Conservation (phyloP, 441 rosid species). For the Eutrema salsugineum region DNA sequence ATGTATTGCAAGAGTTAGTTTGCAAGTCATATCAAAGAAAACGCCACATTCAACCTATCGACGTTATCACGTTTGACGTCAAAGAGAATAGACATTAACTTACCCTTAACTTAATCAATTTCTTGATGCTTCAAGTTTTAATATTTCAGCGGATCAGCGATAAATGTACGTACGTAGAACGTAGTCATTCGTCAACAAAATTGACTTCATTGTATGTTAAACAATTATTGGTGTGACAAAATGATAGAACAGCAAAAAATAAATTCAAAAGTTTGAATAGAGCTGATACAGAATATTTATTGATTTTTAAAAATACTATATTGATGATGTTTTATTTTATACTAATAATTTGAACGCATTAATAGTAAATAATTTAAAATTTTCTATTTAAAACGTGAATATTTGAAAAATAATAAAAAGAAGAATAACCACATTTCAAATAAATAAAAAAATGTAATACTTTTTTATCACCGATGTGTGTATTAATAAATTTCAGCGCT, state of each 20-base stretch:
- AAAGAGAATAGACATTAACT: neutral
- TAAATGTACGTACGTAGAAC: neutral
- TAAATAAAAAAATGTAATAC: too few relatives aligned
- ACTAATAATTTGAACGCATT: too few relatives aligned
- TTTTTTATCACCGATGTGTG: neutral
- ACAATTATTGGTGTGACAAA: neutral
- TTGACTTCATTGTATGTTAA: neutral
- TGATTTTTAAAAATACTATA: neutral
- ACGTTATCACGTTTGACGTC: constrained; percentile 2
- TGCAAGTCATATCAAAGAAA: constrained; percentile 8
- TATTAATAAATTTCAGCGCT: too few relatives aligned
- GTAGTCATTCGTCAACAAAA: neutral
- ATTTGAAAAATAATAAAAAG: neutral
- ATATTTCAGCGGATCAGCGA: neutral
- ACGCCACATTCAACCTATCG: constrained; percentile 9
- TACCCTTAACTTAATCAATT: too few relatives aligned
- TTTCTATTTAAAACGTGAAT: too few relatives aligned
- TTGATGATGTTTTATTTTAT: neutral
- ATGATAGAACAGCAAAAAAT: neutral
- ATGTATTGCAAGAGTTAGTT: neutral
- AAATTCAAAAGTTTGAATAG: neutral
- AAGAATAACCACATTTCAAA: neutral
- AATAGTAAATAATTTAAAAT: too few relatives aligned
- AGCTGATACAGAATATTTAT: neutral
- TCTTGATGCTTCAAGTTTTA: neutral